Conservation (phyloP, 805 yeast species). For the Ogataea trehalophila region DNA sequence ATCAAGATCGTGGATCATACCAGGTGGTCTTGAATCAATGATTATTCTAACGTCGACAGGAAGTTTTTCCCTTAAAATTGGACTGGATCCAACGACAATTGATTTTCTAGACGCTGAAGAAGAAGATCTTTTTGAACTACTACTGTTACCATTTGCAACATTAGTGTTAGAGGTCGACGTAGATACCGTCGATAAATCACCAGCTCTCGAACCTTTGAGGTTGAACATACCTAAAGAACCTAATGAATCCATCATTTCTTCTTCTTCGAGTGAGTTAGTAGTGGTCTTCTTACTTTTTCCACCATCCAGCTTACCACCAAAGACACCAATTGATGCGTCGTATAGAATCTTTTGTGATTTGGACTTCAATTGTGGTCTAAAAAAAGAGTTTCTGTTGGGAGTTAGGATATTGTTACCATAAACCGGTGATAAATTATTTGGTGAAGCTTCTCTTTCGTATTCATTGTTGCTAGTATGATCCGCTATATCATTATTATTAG, state of each 20-base stretch:
- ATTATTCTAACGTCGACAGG: constrained; percentile 23
- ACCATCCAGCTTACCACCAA: neutral
- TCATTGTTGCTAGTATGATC: neutral
- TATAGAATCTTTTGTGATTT: constrained; percentile 1
- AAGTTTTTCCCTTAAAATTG: constrained; percentile 7
- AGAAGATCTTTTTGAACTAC: neutral
- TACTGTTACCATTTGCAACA: neutral
- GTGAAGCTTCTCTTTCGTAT: neutral
- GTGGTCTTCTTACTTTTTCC: neutral
- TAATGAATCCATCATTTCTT: constrained; percentile 9
- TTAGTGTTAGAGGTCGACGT: constrained; percentile 2
- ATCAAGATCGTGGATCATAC: constrained; percentile 18
- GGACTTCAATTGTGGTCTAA: neutral
- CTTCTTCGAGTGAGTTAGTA: constrained; percentile 7
- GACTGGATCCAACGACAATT: constrained; percentile 1
- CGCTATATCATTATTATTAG: too few relatives aligned
- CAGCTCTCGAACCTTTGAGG: constrained; percentile 7
- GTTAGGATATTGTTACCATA: neutral
- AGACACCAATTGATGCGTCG: neutral
- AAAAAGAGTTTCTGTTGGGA: neutral
- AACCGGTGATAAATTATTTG: neutral
- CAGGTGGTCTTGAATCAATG: constrained; percentile 24
- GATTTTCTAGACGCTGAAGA: neutral
- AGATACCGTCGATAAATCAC: constrained; percentile 1
- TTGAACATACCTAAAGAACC: constrained; percentile 8